Conservation (phyloP, 495 filamentous ascomycete genomes). For the Aspergillus nidulans region DNA sequence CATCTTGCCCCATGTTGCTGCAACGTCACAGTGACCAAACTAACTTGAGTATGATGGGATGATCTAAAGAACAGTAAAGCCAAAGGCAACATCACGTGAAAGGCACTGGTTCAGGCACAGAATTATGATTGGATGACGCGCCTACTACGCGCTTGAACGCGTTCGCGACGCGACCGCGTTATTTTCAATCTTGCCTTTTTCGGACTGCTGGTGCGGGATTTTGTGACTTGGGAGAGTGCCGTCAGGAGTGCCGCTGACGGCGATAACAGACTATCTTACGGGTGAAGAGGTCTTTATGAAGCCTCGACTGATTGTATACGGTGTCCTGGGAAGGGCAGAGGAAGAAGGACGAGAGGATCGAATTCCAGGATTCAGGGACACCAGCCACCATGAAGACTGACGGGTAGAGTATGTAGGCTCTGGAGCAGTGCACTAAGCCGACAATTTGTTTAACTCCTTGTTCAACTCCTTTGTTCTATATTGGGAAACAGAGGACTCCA, state of each 20-base stretch:
- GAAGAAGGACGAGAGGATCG: background rate
- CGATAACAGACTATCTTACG: no score
- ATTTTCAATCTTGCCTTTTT: background rate
- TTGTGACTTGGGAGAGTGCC: no score
- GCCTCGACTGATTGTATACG: background rate
- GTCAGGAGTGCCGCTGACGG: no score
- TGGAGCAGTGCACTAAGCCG: no score
- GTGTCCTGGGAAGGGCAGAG: background rate
- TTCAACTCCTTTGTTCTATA: background rate
- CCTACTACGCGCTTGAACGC: background rate
- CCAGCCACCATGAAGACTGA: background rate
- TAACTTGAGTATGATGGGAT: no score
- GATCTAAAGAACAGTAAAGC: no score
- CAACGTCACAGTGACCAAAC: no score
- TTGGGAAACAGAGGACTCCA: no score
- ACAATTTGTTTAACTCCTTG: background rate
- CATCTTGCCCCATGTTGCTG: background rate
- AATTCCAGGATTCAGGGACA: background rate
- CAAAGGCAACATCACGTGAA: no score
- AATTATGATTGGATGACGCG: background rate
- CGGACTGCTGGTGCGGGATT: no score
- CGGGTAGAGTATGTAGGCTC: no score
- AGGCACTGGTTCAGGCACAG: background rate
- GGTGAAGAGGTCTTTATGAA: no score
- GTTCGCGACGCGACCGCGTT: background rate